Percentiles rank a stretch among this genome's conserved stretches.
Evolutionary conservation across 371 early-diverging fungal species (phyloP).

Genomic region (Circinella umbellata): DNA sequence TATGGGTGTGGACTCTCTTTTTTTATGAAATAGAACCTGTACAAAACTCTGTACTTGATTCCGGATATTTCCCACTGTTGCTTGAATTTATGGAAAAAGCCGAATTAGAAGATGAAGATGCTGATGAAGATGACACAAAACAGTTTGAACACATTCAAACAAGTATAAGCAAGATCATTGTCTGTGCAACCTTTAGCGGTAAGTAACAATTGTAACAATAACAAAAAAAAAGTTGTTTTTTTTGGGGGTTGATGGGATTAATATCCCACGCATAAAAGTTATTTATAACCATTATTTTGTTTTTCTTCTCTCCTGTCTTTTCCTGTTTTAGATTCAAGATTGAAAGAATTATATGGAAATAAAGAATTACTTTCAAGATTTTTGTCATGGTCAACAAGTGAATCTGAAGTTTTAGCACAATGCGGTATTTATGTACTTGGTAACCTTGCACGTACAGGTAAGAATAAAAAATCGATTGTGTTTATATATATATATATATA

Average conservation of each 20-base stretch:
- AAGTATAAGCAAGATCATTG: constrained; percentile 46
- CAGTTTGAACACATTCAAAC: constrained; percentile 51
- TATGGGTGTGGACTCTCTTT: not conserved
- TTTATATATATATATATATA: too few relatives aligned
- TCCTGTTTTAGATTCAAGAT: constrained; percentile 44
- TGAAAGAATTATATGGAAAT: constrained; percentile 53
- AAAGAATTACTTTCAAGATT: constrained; percentile 46
- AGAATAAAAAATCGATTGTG: not conserved
- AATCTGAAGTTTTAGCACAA: constrained; percentile 37
- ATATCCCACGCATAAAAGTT: not conserved
- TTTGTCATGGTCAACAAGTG: constrained; percentile 46
- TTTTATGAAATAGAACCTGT: constrained; percentile 32
- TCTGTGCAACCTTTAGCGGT: constrained; percentile 56
- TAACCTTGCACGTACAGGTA: constrained; percentile 68
- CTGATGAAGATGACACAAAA: constrained; percentile 57
- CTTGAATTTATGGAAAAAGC: constrained; percentile 53
- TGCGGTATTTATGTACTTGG: constrained; percentile 62
- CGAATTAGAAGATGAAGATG: constrained; percentile 30
- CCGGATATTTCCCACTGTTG: constrained; percentile 36
- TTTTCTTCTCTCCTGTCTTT: too few relatives aligned
- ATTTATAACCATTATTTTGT: not conserved
- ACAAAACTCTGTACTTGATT: constrained; percentile 47
- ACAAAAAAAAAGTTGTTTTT: not conserved
- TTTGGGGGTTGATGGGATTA: too few relatives aligned
- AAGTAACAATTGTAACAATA: not conserved